Evolutionary conservation across 805 yeast species (phyloP).

Genomic region (Kodamaea nitidulidarum): DNA sequence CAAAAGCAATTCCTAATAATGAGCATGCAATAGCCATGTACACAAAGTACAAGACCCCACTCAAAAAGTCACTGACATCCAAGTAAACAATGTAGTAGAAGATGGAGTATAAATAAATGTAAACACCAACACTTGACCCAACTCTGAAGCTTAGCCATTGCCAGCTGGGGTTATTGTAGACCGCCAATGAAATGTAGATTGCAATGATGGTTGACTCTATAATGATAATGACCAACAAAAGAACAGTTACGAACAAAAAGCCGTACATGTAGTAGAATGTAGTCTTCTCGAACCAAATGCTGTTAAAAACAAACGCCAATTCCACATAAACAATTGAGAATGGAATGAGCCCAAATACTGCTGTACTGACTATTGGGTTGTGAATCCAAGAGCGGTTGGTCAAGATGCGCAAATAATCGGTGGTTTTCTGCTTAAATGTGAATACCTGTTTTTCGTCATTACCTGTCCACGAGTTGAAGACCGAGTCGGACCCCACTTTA

Average conservation of each 20-base stretch:
- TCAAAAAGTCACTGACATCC: constrained; percentile 62
- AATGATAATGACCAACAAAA: constrained; percentile 58
- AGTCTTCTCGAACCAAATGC: constrained; percentile 76
- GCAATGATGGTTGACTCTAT: constrained; percentile 70
- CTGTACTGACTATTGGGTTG: constrained; percentile 25
- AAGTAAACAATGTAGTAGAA: constrained; percentile 60
- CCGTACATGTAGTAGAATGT: constrained; percentile 80
- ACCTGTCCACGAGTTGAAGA: constrained; percentile 9
- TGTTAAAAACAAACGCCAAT: constrained; percentile 63
- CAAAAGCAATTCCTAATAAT: constrained; percentile 65
- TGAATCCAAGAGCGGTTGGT: constrained; percentile 17
- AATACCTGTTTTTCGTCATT: constrained; percentile 4
- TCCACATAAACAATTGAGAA: constrained; percentile 81
- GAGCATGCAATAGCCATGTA: constrained; percentile 65
- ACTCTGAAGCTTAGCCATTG: constrained; percentile 77
- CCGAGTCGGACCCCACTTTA: constrained; percentile 21
- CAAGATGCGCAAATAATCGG: constrained; percentile 6
- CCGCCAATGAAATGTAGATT: constrained; percentile 55
- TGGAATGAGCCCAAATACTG: constrained; percentile 68
- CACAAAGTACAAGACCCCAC: constrained; percentile 63
- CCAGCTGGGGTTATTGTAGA: constrained; percentile 62
- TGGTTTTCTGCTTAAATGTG: constrained; percentile 6
- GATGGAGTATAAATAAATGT: constrained; percentile 61
- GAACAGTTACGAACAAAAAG: constrained; percentile 59
- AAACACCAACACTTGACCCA: constrained; percentile 68